phyloP scores from a whole-genome alignment of 306 rosid species.

The Prunus mira region DNA sequence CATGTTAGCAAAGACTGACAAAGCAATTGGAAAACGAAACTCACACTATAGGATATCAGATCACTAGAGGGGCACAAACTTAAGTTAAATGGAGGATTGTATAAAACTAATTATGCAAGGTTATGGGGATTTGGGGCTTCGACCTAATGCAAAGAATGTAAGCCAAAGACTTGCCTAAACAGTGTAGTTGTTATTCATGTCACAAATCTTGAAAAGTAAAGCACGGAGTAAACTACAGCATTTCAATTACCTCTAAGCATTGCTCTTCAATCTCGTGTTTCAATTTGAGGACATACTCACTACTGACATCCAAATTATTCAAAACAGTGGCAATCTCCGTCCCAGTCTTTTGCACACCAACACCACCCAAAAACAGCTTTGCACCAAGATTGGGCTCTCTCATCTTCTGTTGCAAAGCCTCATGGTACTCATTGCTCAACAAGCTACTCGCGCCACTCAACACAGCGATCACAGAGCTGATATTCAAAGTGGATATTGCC shows the following conservation, averaged over 20 bases:
- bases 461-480: constrained; percentile 84
- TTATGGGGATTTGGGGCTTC: neutral
- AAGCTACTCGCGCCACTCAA: constrained; percentile 87
- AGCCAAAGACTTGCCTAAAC: neutral
- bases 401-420: constrained; percentile 76
- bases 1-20: neutral
- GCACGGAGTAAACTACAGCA: constrained; percentile 15
- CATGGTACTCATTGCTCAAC: constrained; percentile 80
- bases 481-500: constrained; percentile 81
- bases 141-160: neutral
- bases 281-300: constrained; percentile 87
- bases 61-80: neutral
- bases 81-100: neutral
- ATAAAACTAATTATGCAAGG: neutral
- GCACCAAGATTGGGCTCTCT: constrained; percentile 95
- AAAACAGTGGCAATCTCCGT: constrained; percentile 83
- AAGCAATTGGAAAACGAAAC: neutral
- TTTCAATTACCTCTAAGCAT: constrained; percentile 71
- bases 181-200: neutral
- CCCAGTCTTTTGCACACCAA: constrained; percentile 83
- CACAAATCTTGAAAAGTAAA: neutral
- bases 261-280: constrained; percentile 93
- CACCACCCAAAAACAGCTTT: constrained; percentile 88
- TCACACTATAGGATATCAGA: neutral
- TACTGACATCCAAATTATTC: constrained; percentile 84